Conservation (phyloP, 768 basidiomycete species). For the Suillus variegatus region DNA sequence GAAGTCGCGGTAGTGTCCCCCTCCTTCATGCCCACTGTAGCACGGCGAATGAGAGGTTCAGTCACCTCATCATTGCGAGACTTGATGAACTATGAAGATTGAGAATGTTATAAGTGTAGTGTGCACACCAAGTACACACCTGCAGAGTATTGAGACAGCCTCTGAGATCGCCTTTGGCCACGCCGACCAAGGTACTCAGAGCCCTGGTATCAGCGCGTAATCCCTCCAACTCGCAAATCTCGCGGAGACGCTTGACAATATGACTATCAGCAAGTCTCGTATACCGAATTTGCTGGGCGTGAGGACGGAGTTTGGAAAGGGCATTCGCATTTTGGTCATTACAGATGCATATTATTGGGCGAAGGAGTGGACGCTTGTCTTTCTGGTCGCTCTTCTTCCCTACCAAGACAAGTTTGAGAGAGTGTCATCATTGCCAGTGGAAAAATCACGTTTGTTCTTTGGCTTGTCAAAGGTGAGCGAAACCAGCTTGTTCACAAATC, state of each 20-base stretch:
- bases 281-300: constrained; percentile 84
- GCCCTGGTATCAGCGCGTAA: constrained; percentile 79
- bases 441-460: constrained; percentile 56
- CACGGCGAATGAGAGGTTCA: constrained; percentile 72
- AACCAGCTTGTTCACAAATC: constrained; percentile 75
- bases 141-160: constrained; percentile 95
- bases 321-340: constrained; percentile 91
- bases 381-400: constrained; percentile 46
- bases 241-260: constrained; percentile 80
- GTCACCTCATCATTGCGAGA: constrained; percentile 75
- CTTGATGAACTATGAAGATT: constrained; percentile 73
- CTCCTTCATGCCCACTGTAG: constrained; percentile 96
- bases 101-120: constrained; percentile 5
- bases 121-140: constrained; percentile 42
- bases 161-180: constrained; percentile 88
- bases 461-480: constrained; percentile 67
- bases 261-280: constrained; percentile 80
- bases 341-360: constrained; percentile 98
- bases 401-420: constrained; percentile 18
- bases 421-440: constrained; percentile 6
- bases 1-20: constrained; percentile 69
- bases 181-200: constrained; percentile 80
- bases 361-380: constrained; percentile 65
- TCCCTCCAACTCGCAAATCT: constrained; percentile 83
- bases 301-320: constrained; percentile 78